Conservation (phyloP, 2,329 filamentous ascomycete species). For the Penicillium verrucosum region DNA sequence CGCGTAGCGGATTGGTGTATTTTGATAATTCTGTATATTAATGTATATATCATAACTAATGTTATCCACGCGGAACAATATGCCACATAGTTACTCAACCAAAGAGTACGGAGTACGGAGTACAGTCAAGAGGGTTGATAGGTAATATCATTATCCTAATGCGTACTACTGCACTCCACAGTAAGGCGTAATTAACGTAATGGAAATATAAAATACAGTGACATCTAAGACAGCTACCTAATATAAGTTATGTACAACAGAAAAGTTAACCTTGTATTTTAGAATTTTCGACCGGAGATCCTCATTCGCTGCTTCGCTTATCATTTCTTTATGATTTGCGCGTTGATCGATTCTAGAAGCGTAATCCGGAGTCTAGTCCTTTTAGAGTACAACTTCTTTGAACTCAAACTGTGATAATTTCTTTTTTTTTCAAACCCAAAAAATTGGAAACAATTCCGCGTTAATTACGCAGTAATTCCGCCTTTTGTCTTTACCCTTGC, state of each 20-base stretch:
- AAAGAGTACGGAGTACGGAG: neutral
- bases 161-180: neutral
- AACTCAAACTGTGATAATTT: neutral
- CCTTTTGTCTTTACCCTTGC: neutral
- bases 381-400: neutral
- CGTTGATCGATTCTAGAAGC: slow-evolving; percentile 11
- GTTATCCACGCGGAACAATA: neutral
- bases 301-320: slow-evolving; percentile 18
- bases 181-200: neutral
- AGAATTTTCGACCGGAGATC: neutral
- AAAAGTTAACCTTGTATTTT: neutral
- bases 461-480: too few relatives aligned
- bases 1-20: neutral
- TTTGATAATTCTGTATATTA: neutral
- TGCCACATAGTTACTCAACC: neutral
- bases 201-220: neutral
- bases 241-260: neutral
- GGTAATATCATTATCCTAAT: neutral
- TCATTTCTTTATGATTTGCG: slow-evolving; percentile 6
- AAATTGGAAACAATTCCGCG: too few relatives aligned
- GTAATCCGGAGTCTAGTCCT: neutral
- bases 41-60: neutral
- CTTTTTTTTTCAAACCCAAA: neutral
- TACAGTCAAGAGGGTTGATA: neutral
- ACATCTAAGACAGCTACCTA: neutral